Conservation (phyloP, 202 grass and related monocot species). For the Brachypodium distachyon region DNA sequence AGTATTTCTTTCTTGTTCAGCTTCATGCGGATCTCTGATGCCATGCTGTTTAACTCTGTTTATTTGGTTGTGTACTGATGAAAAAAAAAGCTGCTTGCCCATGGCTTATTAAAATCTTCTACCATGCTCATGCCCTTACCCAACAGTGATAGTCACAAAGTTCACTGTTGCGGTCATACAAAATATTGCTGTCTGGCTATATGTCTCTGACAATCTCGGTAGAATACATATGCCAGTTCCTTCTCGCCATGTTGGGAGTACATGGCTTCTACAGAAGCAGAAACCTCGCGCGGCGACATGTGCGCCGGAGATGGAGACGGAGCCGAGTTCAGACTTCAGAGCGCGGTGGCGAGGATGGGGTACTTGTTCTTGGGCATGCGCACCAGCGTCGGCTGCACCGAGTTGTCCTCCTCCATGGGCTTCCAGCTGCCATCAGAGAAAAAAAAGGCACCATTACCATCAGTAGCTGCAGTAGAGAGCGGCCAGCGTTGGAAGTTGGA, state of each 20-base stretch:
- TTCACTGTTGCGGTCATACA: no score
- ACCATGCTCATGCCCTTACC: neutral
- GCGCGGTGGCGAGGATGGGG: slow-evolving; percentile 26
- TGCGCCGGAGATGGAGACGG: neutral
- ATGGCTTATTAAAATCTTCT: neutral
- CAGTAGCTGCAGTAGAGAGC: no score
- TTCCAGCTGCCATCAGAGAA: slow-evolving; percentile 29
- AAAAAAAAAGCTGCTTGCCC: neutral
- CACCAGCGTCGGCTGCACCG: slow-evolving; percentile 45
- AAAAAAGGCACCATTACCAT: neutral
- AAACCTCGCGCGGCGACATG: neutral
- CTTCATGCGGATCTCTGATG: no score
- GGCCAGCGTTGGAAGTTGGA: no score
- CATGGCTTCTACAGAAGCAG: neutral
- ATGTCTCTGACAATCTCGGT: neutral
- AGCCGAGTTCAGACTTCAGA: neutral
- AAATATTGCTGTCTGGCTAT: neutral
- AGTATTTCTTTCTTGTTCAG: no score
- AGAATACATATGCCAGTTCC: neutral
- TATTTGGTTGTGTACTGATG: no score
- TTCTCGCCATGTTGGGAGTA: neutral
- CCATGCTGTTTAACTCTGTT: neutral
- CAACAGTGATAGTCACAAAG: neutral
- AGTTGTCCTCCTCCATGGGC: slow-evolving; percentile 32
- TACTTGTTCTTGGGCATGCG: slow-evolving; percentile 68